phyloP scores from a whole-genome alignment of 768 basidiomycete genomes.

The Lactarius trivialis region DNA sequence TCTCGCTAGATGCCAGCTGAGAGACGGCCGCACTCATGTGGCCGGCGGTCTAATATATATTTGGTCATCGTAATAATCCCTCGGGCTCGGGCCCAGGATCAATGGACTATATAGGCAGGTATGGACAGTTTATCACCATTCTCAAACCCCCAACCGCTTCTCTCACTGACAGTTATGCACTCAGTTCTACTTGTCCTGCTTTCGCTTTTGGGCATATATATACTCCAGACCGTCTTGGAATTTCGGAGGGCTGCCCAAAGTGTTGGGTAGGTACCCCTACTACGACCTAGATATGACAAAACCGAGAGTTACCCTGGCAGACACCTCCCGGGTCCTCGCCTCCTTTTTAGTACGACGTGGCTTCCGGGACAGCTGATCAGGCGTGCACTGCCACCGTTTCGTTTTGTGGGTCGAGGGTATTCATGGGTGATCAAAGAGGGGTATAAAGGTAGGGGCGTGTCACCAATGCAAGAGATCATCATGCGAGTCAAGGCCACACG shows the following conservation, averaged over 20 bases:
- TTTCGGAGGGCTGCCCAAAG: background rate
- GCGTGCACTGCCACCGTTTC: background rate
- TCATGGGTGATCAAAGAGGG: background rate
- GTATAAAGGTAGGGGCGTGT: conserved; percentile 1
- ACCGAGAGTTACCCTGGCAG: background rate
- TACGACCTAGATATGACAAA: background rate
- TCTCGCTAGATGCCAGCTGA: no score
- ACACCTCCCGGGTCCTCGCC: background rate
- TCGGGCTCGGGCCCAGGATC: no score
- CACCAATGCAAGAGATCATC: no score
- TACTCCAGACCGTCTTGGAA: background rate
- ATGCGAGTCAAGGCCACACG: background rate
- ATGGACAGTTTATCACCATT: no score
- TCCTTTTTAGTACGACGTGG: background rate
- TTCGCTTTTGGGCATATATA: background rate
- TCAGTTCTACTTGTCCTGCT: background rate
- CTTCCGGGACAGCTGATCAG: background rate
- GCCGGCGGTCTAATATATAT: no score
- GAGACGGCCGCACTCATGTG: no score
- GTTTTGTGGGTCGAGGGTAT: background rate
- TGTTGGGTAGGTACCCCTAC: background rate
- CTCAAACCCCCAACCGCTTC: no score
- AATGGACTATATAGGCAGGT: no score
- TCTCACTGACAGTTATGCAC: background rate
- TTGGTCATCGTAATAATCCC: no score